Evolutionary conservation across 2,329 filamentous ascomycete species (phyloP).

Genomic region (Microsporum audouinii): DNA sequence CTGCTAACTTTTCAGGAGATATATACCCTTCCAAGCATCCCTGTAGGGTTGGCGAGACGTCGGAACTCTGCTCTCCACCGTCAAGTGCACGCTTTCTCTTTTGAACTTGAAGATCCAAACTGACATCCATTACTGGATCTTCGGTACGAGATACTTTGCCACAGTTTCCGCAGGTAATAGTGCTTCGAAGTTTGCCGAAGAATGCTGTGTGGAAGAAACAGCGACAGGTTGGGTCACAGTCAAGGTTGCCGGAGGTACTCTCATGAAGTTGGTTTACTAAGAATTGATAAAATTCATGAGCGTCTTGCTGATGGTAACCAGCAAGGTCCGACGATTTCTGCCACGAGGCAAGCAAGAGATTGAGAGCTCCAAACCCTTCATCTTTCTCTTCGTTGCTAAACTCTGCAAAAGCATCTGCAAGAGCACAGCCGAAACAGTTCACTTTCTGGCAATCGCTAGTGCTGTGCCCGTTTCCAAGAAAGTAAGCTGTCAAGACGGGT

Average conservation of each 20-base stretch:
- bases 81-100: constrained; percentile 44
- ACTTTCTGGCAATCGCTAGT: constrained; percentile 56
- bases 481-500: constrained; percentile 80
- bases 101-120: constrained; percentile 72
- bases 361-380: constrained; percentile 81
- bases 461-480: constrained; percentile 80
- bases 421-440: constrained; percentile 49
- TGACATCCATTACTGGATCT: constrained; percentile 85
- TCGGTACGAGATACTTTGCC: constrained; percentile 68
- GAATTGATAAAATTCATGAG: constrained; percentile 95
- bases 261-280: constrained; percentile 83
- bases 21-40: constrained; percentile 83
- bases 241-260: constrained; percentile 59
- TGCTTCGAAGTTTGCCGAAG: constrained; percentile 81
- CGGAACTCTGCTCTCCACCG: constrained; percentile 26
- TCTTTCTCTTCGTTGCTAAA: constrained; percentile 54
- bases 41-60: constrained; percentile 46
- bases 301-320: constrained; percentile 90
- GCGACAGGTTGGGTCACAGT: constrained; percentile 51
- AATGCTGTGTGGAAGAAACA: constrained; percentile 94
- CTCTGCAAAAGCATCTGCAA: constrained; percentile 53
- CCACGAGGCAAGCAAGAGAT: constrained; percentile 82
- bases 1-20: constrained; percentile 59
- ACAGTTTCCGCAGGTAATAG: constrained; percentile 82
- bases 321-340: constrained; percentile 53